Base-by-base conservation (phyloP, 2,329 filamentous ascomycete species). In the Neopestalotiopsis sp. region DNA sequence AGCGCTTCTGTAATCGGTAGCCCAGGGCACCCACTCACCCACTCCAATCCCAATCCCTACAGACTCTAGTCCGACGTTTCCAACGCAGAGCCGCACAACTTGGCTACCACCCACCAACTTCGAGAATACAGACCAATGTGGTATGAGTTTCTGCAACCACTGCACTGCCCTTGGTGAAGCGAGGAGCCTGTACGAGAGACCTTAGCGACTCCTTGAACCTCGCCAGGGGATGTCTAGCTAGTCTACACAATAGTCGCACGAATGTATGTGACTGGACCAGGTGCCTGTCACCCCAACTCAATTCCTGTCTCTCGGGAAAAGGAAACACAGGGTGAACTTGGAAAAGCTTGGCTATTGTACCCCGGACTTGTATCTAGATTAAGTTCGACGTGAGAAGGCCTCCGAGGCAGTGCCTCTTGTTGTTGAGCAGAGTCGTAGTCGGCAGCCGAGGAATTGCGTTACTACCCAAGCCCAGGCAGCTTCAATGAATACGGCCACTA, bases 341-440 rank as follows among this genome's bases (percentile, higher is more conserved):
- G 34, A 34, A 28, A 66, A 66, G 64, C 49, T 66, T 66, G 45
- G 64, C 64, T 30, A 38, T 10, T 38, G 34, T 38, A 49, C 64
- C 42, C 64, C 64, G 32, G 34, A 65, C 30, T 62, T 12, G 30
- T 38, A 40, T 20, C 28, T 40, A 10, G 3, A 62, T 34, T 32
- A 20, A 9, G n/a, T 12, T 28, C 3, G 9, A 20, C 20, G 45
- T 20, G 14, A 52, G 24, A 52, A 17, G 45, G 45, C 45, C n/a
- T 52, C 45, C 45, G 45, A 52, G 17, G 45, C 45, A n/a, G 45
- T 52, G 45, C 45, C 6, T 9, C 34, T 38, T 10, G 10, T 20
- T 5, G 14, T 17, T n/a, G 14, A 9, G n/a, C 45, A 7, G 3
- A 52, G 45, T n/a, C 17, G 45, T 10, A 17, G n/a, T 1, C 17